Evolutionary conservation across 768 basidiomycete species (phyloP), one percentile per base, ranked within the genome.

Genomic region (Serendipita indica): DNA sequence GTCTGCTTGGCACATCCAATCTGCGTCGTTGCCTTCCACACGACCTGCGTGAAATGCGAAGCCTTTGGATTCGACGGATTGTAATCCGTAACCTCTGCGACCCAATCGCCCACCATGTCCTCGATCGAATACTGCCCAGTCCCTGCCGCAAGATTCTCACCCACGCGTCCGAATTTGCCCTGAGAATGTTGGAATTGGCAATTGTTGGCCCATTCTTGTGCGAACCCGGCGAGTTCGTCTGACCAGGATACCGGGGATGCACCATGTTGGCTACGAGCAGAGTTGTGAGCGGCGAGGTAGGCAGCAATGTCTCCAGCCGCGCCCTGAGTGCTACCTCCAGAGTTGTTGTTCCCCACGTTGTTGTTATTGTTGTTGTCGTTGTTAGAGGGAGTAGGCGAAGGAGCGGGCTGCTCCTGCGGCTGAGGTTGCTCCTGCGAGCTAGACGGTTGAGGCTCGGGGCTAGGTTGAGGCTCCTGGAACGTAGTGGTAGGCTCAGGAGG

Each of bases 111-210:
- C 63, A 86, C 70, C 16, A 77, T 84, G 0, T 67, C 45, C 10
- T 68, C 57, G 60, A 84, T 80, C 49, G 65, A 70, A 65, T 76
- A 84, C 28, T 65, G 63, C 14, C 80, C 82, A n/a, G 82, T 81
- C 6, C 84, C 84, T 58, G 83, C 84, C 58, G 84, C 82, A 61
- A 87, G 69, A 64, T 89, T 87, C 70, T 87, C 84, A 82, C 66
- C 86, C 61, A 74, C 79, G 2, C 74, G 72, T 3, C 84, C 84
- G 32, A 86, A 75, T 25, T 72, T 68, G 27, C 84, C 84, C 20
- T 77, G 77, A 13, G 83, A 84, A 66, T 91, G 89, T 62, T 79
- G 32, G 68, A 83, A 86, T 2, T 74, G 65, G 66, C 89, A 91
- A 13, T 70, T 69, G 63, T 81, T 74, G 2, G 85, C 84, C 82